Conservation (phyloP, 805 yeast species). For the Naumovozyma baii region DNA sequence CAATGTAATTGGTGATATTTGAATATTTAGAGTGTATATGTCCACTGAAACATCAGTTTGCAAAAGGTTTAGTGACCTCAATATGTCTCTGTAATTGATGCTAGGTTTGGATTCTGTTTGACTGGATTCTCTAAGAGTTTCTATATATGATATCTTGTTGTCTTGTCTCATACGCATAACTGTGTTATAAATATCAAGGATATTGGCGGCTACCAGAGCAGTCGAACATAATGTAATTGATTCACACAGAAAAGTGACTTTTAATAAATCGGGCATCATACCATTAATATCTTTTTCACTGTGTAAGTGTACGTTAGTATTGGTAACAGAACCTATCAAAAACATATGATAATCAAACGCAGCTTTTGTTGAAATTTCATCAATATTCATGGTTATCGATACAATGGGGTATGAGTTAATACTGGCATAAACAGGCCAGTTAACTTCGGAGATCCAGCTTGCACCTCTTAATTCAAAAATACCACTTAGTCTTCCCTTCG, state of each 20-base stretch:
- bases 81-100: slow-evolving; percentile 24
- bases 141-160: slow-evolving; percentile 60
- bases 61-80: slow-evolving; percentile 31
- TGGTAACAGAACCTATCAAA: slow-evolving; percentile 46
- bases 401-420: slow-evolving; percentile 56
- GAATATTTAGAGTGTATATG: slow-evolving; percentile 46
- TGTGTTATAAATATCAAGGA: slow-evolving; percentile 68
- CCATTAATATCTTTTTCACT: slow-evolving; percentile 51
- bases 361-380: slow-evolving; percentile 45
- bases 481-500: slow-evolving; percentile 80
- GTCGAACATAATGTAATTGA: slow-evolving; percentile 59
- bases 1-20: slow-evolving; percentile 75
- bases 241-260: slow-evolving; percentile 40
- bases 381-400: slow-evolving; percentile 48
- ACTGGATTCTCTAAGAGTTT: slow-evolving; percentile 58
- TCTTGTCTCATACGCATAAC: slow-evolving; percentile 65
- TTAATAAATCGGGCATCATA: slow-evolving; percentile 49
- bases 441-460: slow-evolving; percentile 52
- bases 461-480: slow-evolving; percentile 40
- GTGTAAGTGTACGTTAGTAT: slow-evolving; percentile 45
- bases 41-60: slow-evolving; percentile 60
- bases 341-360: slow-evolving; percentile 84
- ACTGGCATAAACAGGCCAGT: slow-evolving; percentile 49
- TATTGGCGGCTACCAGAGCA: slow-evolving; percentile 75
- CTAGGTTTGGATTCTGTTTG: slow-evolving; percentile 14